phyloP scores from a whole-genome alignment of 2,329 filamentous ascomycete species.

The Rutstroemia sp. region DNA sequence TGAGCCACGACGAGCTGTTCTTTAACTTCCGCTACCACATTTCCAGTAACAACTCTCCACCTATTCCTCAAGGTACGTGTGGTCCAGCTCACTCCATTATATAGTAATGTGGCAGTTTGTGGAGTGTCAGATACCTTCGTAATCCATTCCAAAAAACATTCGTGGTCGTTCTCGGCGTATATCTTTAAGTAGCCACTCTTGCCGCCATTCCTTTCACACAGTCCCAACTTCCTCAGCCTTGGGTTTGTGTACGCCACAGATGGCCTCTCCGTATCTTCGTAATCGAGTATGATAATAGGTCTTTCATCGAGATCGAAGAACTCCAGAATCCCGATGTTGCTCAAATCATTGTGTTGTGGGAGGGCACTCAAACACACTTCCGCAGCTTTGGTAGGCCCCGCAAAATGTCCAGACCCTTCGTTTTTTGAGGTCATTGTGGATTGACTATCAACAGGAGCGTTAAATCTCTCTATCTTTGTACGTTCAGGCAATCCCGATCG shows the following conservation, averaged over 20 bases:
- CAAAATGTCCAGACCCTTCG: no score
- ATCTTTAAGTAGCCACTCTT: background rate
- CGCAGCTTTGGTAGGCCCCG: no score
- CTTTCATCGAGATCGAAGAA: constrained; percentile 20
- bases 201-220: background rate
- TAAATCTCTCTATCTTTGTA: no score
- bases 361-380: no score
- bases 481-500: no score
- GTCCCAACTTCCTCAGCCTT: constrained; percentile 6
- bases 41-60: constrained; percentile 20
- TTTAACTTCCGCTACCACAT: background rate
- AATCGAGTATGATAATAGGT: constrained; percentile 19
- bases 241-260: constrained; percentile 17
- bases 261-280: constrained; percentile 7
- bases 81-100: constrained; percentile 19
- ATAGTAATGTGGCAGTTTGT: background rate
- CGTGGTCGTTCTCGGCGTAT: background rate
- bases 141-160: constrained; percentile 1
- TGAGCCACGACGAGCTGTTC: background rate
- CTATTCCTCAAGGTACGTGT: constrained; percentile 16
- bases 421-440: no score
- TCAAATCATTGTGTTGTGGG: constrained; percentile 4
- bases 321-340: constrained; percentile 16
- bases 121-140: background rate
- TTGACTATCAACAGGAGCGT: no score